These are phyloP conservation scores for Fusarium papillatum DNA, from an alignment of 2,329 filamentous ascomycete species.

Conservation along the genomic window DNA sequence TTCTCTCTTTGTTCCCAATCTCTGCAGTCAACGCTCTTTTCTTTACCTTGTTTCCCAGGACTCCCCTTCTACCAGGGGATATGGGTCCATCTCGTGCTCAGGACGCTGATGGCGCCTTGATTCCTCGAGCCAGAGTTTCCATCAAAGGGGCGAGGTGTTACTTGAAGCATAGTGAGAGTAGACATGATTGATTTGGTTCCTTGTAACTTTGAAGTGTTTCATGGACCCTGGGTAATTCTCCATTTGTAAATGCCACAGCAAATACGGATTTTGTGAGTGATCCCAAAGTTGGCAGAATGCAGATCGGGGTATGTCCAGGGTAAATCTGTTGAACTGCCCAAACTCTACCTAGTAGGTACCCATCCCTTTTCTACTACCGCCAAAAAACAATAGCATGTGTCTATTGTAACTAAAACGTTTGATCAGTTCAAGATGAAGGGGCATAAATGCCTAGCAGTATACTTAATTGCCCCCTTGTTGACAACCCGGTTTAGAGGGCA, in stretches of 20 bases:
- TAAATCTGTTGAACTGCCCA: not conserved
- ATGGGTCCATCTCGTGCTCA: not conserved
- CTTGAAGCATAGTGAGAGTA: too few species aligned
- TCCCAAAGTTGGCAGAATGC: not conserved
- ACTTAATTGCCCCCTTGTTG: too few species aligned
- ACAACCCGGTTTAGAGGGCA: not conserved
- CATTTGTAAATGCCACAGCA: not conserved
- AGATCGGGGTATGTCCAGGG: not conserved
- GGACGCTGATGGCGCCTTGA: not conserved
- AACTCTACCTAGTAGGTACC: too few species aligned
- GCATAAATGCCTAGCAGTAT: too few species aligned
- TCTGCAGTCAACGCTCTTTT: not conserved
- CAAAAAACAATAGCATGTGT: not conserved
- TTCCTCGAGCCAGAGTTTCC: not conserved
- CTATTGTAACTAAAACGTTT: not conserved
- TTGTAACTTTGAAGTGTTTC: not conserved
- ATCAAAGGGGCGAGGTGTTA: not conserved
- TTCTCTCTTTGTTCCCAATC: not conserved
- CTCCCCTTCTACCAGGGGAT: not conserved
- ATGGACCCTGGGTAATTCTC: not conserved
- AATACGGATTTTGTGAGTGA: not conserved
- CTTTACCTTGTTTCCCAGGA: not conserved
- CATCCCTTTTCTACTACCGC: too few species aligned
- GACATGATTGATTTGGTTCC: not conserved
- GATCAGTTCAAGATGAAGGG: fast-evolving